Evolutionary conservation across 2,329 filamentous ascomycete species (phyloP), one percentile per base, ranked within the genome.

Genomic region (Xylogone sp.): DNA sequence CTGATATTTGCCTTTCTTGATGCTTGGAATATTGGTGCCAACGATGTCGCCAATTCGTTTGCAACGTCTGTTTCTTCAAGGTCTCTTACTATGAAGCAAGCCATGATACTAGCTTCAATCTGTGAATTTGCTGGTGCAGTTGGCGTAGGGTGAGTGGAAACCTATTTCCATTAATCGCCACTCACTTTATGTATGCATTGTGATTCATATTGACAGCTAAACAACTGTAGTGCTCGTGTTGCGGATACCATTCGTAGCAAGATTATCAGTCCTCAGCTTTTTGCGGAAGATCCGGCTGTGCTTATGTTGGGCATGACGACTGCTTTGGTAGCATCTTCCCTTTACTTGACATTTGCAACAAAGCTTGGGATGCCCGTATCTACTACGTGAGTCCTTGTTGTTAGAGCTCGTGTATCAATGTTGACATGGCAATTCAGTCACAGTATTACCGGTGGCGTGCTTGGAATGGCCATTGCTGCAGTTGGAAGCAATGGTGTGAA

Each of bases 41-140:
- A 82, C 70, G 86, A 88, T 84, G 84, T 88, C 54, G 85, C 86
- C 68, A 89, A 88, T 72, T 81, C 84, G 1, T 89, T 83, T 82
- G 84, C 84, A n/a, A 87, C 83, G 34, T 84, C 81, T 58, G 86
- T 88, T 54, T 86, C 83, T 2, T 87, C 85, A 3, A 75, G 84
- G 31, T 87, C 85, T 54, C 68, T 86, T 43, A 76, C 77, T 21
- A 81, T 84, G 65, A 53, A 78, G 51, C 80, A 84, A 65, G 82
- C 79, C 57, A 81, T 82, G 79, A 57, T 76, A 12, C 68, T 81
- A 22, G 81, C 77, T 34, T 74, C 76, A 43, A 62, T 84, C 53
- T 82, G 84, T 71, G 83, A 86, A 66, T 81, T 86, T 58, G 66
- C 74, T n/a, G 83, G 83, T 47, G 75, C 79, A 42, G 71, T 86